Percentiles rank a stretch among this genome's conserved stretches.
phyloP scores from a whole-genome alignment of 768 basidiomycete species.

The Trametes cinnabarina region DNA sequence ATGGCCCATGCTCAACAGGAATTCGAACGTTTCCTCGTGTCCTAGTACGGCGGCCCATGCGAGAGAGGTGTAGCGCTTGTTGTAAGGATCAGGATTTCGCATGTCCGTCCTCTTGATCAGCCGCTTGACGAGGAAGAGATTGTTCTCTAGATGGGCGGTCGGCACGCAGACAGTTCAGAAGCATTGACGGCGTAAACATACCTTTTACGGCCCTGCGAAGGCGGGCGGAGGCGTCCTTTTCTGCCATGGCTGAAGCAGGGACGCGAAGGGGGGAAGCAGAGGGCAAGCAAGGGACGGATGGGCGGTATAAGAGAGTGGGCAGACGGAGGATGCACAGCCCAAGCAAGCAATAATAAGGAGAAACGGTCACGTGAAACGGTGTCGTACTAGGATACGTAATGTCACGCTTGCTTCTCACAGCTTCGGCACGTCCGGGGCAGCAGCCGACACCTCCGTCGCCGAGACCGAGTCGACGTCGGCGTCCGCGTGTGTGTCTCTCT shows the following conservation, averaged over 20 bases:
- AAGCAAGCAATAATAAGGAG: slow-evolving; percentile 28
- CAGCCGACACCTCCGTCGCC: background rate
- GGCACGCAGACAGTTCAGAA: background rate
- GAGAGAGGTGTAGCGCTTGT: slow-evolving; percentile 78
- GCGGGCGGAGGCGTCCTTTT: slow-evolving; percentile 74
- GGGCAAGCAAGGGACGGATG: slow-evolving; percentile 18
- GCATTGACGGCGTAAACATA: slow-evolving; percentile 23
- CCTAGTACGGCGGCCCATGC: slow-evolving; percentile 91
- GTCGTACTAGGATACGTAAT: slow-evolving; percentile 15
- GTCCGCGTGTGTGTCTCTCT: no score
- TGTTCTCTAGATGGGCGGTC: slow-evolving; percentile 66
- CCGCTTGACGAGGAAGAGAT: slow-evolving; percentile 87
- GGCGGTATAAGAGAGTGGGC: slow-evolving; percentile 22
- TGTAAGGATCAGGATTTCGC: slow-evolving; percentile 81
- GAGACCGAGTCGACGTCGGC: background rate
- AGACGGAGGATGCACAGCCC: slow-evolving; percentile 22
- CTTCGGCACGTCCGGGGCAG: background rate
- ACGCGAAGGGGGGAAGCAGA: slow-evolving; percentile 17
- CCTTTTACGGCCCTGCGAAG: slow-evolving; percentile 82
- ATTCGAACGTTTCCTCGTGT: slow-evolving; percentile 92
- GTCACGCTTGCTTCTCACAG: slow-evolving; percentile 14
- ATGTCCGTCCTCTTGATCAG: slow-evolving; percentile 84
- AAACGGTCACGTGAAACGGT: slow-evolving; percentile 20
- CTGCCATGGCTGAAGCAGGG: slow-evolving; percentile 57
- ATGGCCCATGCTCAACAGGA: slow-evolving; percentile 79